A percentile compares a stretch with the other conserved stretches of the same genome.
phyloP scores from a whole-genome alignment of 129 eudicot genomes.

The Calendula officinalis region DNA sequence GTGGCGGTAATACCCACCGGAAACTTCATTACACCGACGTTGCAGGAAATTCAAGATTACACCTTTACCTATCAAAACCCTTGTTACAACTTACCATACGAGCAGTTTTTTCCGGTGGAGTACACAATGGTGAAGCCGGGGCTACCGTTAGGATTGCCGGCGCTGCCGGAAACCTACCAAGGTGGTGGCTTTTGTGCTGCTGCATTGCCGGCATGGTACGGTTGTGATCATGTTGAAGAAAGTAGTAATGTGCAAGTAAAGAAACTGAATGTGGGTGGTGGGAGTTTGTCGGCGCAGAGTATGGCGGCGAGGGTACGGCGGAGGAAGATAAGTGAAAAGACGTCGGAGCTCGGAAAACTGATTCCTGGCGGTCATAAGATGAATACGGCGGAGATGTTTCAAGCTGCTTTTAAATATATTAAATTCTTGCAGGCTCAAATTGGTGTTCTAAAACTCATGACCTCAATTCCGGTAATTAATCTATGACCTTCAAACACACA shows the following conservation, averaged over 20 bases:
- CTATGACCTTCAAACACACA: neutral
- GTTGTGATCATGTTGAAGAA: neutral
- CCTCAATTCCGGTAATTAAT: slow-evolving; percentile 15
- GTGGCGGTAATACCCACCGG: neutral
- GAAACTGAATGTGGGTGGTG: neutral
- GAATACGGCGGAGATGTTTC: slow-evolving; percentile 73
- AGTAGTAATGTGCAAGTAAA: slow-evolving; percentile 1
- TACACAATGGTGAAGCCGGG: slow-evolving; percentile 1
- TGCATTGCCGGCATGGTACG: slow-evolving; percentile 7
- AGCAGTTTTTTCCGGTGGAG: slow-evolving; percentile 9
- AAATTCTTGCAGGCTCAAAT: slow-evolving; percentile 29
- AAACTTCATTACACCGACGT: neutral
- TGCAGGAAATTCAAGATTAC: slow-evolving; percentile 22
- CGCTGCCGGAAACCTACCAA: neutral
- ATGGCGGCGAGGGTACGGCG: slow-evolving; percentile 68
- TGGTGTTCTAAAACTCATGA: slow-evolving; percentile 14
- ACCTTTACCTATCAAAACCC: slow-evolving; percentile 16
- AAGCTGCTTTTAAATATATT: slow-evolving; percentile 46
- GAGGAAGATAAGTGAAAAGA: slow-evolving; percentile 72
- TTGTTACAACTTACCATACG: slow-evolving; percentile 8
- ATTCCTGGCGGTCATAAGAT: slow-evolving; percentile 62
- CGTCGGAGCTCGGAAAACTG: slow-evolving; percentile 64
- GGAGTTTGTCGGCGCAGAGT: slow-evolving; percentile 50
- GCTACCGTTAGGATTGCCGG: neutral
- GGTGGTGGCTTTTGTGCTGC: neutral